Evolutionary conservation across 2,329 filamentous ascomycete genomes (phyloP).

Genomic region (Fusarium euwallaceae): DNA sequence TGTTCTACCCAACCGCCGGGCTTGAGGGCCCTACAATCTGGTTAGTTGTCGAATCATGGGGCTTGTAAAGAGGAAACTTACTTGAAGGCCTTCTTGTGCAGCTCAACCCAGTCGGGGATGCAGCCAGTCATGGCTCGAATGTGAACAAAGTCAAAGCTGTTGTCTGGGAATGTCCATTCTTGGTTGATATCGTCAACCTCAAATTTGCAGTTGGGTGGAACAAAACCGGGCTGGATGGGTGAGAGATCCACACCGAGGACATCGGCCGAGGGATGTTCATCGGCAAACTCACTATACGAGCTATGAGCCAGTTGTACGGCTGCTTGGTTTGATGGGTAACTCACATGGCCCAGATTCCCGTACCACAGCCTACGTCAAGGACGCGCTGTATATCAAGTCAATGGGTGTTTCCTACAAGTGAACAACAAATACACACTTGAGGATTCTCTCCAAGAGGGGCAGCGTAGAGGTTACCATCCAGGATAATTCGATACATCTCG

Average conservation of each 20-base stretch:
- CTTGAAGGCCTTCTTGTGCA: conserved; percentile 61
- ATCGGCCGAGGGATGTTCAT: conserved; percentile 59
- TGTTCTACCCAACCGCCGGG: conserved; percentile 29
- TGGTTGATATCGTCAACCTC: conserved; percentile 72
- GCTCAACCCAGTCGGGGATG: conserved; percentile 64
- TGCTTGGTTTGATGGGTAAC: not conserved
- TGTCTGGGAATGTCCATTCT: conserved; percentile 59
- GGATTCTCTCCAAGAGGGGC: conserved; percentile 48
- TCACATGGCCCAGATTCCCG: conserved; percentile 54
- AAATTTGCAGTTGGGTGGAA: conserved; percentile 73
- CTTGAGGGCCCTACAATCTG: too few relatives aligned
- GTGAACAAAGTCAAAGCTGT: conserved; percentile 70
- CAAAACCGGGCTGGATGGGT: conserved; percentile 68
- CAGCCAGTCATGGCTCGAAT: conserved; percentile 66
- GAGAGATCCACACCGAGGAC: conserved; percentile 68
- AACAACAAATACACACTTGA: conserved; percentile 7
- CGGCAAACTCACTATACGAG: conserved; percentile 43
- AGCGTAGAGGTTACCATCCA: conserved; percentile 49
- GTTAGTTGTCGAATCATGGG: too few relatives aligned
- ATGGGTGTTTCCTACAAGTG: not conserved
- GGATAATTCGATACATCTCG: conserved; percentile 38
- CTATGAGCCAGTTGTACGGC: not conserved
- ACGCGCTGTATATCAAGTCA: conserved; percentile 24
- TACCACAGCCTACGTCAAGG: conserved; percentile 53
- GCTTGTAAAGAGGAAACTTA: too few relatives aligned